A percentile compares a stretch with the other conserved stretches of the same genome.
Conservation (phyloP, 78 protist species). For the Isochrysis galbana region DNA sequence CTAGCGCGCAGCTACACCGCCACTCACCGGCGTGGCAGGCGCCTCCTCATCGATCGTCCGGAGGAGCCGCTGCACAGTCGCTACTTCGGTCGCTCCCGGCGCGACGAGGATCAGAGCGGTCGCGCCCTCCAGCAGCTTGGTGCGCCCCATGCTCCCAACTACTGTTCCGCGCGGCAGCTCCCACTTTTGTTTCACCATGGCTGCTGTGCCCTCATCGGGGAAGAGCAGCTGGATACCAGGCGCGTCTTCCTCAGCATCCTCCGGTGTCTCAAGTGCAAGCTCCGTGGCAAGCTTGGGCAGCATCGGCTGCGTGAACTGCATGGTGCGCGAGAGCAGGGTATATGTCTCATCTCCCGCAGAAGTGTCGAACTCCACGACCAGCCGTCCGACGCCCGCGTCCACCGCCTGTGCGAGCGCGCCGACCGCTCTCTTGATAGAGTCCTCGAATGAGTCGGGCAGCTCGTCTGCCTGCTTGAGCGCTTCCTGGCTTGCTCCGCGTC, state of each 20-base stretch:
- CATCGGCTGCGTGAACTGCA: neutral
- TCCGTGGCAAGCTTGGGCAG: neutral
- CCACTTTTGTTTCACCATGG: neutral
- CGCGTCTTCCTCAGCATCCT: neutral
- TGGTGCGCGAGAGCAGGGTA: neutral
- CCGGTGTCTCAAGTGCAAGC: neutral
- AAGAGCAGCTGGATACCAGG: neutral
- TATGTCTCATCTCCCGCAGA: constrained; percentile 6
- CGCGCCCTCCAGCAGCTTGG: neutral
- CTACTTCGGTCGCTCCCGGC: constrained; percentile 17
- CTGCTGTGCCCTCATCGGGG: constrained; percentile 11
- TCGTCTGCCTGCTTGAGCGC: neutral
- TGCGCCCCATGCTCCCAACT: neutral
- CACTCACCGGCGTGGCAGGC: neutral
- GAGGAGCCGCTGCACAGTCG: neutral
- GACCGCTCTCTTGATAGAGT: neutral
- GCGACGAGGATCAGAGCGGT: neutral
- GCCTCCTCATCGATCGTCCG: neutral
- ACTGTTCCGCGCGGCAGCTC: neutral
- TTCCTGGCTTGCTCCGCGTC: neutral
- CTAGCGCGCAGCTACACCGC: neutral
- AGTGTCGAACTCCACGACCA: constrained; percentile 4
- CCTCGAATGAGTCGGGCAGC: neutral
- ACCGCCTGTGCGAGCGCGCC: neutral
- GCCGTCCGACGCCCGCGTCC: neutral